Conservation (phyloP, 2,329 filamentous ascomycete genomes). For the Penicillium sp. region DNA sequence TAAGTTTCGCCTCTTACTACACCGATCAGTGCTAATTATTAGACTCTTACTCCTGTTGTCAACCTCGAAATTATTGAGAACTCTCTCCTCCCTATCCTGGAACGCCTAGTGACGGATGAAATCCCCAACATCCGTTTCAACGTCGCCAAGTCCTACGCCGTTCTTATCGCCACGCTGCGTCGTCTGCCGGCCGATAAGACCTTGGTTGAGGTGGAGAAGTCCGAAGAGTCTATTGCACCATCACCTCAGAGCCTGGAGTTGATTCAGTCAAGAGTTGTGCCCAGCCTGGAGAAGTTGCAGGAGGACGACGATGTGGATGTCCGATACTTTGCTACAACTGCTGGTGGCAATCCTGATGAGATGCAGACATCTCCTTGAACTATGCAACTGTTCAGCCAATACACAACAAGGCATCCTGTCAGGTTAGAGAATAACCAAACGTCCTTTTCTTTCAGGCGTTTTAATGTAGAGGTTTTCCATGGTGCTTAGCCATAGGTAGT, state of each 20-base stretch:
- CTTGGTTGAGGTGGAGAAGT: constrained; percentile 79
- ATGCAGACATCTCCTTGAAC: constrained; percentile 52
- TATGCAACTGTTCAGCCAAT: not conserved
- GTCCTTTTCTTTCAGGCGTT: constrained; percentile 33
- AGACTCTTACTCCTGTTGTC: constrained; percentile 93
- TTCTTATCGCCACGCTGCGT: constrained; percentile 87
- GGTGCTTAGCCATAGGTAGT: constrained; percentile 18
- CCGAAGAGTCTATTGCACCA: constrained; percentile 54
- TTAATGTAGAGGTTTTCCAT: constrained; percentile 35
- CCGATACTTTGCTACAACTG: constrained; percentile 93
- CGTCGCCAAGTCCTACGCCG: constrained; percentile 93
- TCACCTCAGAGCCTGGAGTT: constrained; percentile 73
- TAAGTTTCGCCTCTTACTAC: constrained; percentile 52
- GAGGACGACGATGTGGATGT: constrained; percentile 98
- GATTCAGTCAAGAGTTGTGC: constrained; percentile 81
- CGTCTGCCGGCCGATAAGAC: constrained; percentile 87
- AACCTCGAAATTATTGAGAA: constrained; percentile 89
- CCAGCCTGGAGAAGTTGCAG: constrained; percentile 90
- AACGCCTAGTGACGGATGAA: constrained; percentile 87
- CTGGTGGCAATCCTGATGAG: constrained; percentile 58
- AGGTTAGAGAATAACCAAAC: constrained; percentile 39
- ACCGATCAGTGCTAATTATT: constrained; percentile 24
- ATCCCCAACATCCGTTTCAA: constrained; percentile 99
- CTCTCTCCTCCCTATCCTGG: constrained; percentile 92
- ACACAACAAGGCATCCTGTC: constrained; percentile 25